Evolutionary conservation across 345 rosid species (phyloP).

Genomic region (Bruguiera parviflora): DNA sequence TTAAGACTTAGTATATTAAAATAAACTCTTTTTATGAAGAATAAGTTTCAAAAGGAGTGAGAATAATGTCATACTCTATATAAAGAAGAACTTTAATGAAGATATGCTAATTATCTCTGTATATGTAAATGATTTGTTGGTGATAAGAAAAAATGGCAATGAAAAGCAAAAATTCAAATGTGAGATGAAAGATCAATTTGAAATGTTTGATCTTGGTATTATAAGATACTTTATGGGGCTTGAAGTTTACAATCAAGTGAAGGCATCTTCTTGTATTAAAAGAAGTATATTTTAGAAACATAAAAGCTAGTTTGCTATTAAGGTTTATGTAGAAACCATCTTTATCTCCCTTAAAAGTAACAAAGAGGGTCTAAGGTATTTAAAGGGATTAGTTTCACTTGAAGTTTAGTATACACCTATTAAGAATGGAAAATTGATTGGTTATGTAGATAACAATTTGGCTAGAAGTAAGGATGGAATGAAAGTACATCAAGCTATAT

Average conservation of each 20-base stretch:
- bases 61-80: too few relatives aligned
- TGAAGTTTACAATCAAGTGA: not conserved
- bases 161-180: not conserved
- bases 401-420: not conserved
- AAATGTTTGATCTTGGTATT: not conserved
- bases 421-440: not conserved
- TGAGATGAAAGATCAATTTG: not conserved
- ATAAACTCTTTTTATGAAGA: not conserved
- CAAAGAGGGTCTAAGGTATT: not conserved
- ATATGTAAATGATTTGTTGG: not conserved
- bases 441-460: not conserved
- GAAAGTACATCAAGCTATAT: not conserved
- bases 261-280: not conserved
- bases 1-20: not conserved
- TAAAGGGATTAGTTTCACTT: not conserved
- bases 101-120: too few relatives aligned
- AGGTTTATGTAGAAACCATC: not conserved
- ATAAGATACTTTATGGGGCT: not conserved
- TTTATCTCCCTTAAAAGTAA: not conserved
- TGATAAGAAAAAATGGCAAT: rapidly evolving
- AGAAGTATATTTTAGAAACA: not conserved
- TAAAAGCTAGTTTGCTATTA: not conserved
- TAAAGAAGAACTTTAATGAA: not conserved
- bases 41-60: too few relatives aligned
- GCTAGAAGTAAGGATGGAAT: not conserved